Percentiles rank a stretch among this genome's conserved stretches.
Conservation (phyloP, 1,139 yeast genomes). For the Zygoascus hellenicus region DNA sequence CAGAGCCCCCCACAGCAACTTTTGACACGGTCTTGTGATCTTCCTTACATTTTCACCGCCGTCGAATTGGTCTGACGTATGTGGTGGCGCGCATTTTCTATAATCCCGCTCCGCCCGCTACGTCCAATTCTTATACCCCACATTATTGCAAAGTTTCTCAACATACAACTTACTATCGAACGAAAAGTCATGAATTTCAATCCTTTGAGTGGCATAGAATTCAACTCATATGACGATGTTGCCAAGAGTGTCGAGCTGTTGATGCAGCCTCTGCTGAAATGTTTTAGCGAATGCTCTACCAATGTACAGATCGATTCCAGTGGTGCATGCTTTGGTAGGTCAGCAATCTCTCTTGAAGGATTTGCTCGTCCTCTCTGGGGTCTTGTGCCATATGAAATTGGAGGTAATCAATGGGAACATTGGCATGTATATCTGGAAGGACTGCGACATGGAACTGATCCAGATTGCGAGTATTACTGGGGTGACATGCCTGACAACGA, state of each 20-base stretch:
- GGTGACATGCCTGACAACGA: constrained; percentile 23
- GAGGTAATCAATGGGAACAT: constrained; percentile 28
- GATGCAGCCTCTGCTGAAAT: constrained; percentile 20
- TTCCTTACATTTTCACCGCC: background rate
- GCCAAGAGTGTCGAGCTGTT: constrained; percentile 17
- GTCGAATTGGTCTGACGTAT: too few relatives aligned
- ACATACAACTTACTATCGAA: background rate
- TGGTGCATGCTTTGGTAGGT: constrained; percentile 24
- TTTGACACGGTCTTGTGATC: background rate
- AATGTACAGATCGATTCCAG: constrained; percentile 19
- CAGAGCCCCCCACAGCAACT: background rate
- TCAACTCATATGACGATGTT: constrained; percentile 19
- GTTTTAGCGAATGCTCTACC: constrained; percentile 20
- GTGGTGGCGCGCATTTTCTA: too few relatives aligned
- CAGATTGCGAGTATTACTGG: constrained; percentile 30
- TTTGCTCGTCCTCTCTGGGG: constrained; percentile 33
- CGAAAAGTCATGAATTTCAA: constrained; percentile 6
- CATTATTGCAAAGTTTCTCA: background rate
- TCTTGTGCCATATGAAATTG: constrained; percentile 28
- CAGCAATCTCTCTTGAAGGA: constrained; percentile 30
- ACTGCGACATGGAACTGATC: constrained; percentile 29
- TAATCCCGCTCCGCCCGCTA: too few relatives aligned
- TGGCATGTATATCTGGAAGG: constrained; percentile 25
- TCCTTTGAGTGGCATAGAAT: constrained; percentile 15
- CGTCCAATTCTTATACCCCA: too few relatives aligned